Conservation (phyloP, 371 early-diverging fungal genomes). For the Neoconidiobolus thromboides region DNA sequence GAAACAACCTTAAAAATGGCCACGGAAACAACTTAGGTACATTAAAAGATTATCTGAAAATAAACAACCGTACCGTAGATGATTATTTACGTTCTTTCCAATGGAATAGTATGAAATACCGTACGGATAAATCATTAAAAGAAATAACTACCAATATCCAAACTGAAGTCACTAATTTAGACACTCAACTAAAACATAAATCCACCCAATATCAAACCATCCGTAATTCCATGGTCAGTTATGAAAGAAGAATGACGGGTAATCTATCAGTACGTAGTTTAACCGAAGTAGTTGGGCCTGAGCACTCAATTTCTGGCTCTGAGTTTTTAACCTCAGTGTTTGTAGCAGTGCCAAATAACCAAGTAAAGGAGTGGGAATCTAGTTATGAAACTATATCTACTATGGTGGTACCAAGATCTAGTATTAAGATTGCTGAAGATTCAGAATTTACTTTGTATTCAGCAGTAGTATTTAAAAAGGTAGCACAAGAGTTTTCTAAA, state of each 20-base stretch:
- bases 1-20: conserved; percentile 21
- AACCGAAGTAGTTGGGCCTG: conserved; percentile 73
- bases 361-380: conserved; percentile 60
- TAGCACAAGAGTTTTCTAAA: conserved; percentile 68
- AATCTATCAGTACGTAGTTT: conserved; percentile 75
- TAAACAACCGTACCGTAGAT: conserved; percentile 47
- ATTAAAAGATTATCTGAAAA: conserved; percentile 14
- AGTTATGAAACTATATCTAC: conserved; percentile 73
- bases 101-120: conserved; percentile 94
- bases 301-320: conserved; percentile 75
- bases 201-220: conserved; percentile 62
- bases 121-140: conserved; percentile 72
- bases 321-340: conserved; percentile 80
- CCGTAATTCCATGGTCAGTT: conserved; percentile 50
- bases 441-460: conserved; percentile 80
- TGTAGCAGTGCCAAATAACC: conserved; percentile 81
- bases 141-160: conserved; percentile 59
- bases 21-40: conserved; percentile 21
- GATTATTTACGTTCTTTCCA: conserved; percentile 62
- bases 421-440: conserved; percentile 77
- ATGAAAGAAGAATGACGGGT: conserved; percentile 76
- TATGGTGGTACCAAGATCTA: conserved; percentile 92
- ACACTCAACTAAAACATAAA: conserved; percentile 70
- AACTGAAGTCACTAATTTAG: conserved; percentile 70
- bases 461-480: conserved; percentile 76